Conservation (phyloP, 2,329 filamentous ascomycete genomes). For the Trichoderma atroviride region DNA sequence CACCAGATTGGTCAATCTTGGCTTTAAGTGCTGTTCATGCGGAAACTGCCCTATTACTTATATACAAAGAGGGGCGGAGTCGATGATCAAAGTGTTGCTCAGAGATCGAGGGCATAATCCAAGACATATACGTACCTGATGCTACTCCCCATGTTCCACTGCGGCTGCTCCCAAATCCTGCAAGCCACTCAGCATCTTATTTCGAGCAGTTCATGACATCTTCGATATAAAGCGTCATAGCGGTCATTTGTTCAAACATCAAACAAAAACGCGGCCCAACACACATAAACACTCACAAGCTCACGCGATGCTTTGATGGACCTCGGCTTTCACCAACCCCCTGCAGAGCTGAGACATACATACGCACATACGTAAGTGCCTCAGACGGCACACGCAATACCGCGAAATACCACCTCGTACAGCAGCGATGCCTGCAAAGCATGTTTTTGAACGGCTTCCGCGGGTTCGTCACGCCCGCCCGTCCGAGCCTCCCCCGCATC, state of each 20-base stretch:
- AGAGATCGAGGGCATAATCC: neutral
- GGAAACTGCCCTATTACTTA: neutral
- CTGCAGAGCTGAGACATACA: neutral
- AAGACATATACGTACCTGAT: neutral
- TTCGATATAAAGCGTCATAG: neutral
- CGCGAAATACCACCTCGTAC: neutral
- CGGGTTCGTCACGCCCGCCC: neutral
- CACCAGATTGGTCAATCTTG: neutral
- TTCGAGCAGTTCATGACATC: neutral
- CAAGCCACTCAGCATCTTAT: conserved; percentile 23
- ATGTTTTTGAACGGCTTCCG: neutral
- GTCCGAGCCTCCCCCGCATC: conserved; percentile 16
- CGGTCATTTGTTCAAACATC: neutral
- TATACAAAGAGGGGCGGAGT: neutral
- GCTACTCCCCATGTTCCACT: neutral
- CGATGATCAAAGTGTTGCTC: neutral
- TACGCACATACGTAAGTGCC: neutral
- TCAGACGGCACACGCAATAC: neutral
- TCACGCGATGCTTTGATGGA: neutral
- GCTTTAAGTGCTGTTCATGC: neutral
- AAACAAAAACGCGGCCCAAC: neutral
- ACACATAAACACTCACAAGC: neutral
- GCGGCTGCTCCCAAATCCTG: neutral
- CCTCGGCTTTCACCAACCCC: neutral
- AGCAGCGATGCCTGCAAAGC: neutral